phyloP scores from a whole-genome alignment of 129 eudicot genomes.

The Logfia minima region DNA sequence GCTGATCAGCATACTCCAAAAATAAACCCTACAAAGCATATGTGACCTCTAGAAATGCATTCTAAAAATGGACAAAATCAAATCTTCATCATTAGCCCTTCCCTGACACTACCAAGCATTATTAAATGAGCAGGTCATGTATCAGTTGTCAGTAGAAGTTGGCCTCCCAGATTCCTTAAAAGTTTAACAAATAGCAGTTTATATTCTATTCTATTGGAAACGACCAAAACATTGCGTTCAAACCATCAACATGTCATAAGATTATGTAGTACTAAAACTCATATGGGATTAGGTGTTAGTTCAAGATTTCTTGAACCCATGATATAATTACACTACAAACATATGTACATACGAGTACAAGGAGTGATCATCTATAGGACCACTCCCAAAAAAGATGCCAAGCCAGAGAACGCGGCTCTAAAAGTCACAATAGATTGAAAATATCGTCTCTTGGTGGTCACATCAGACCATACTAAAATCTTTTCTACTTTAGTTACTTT shows the following conservation, averaged over 20 bases:
- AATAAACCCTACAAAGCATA: background rate
- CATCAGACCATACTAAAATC: too few relatives aligned
- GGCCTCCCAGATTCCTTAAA: background rate
- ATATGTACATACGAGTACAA: too few relatives aligned
- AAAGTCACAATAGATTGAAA: too few relatives aligned
- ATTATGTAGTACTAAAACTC: background rate
- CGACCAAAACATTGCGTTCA: background rate
- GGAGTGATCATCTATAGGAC: too few relatives aligned
- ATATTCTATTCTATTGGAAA: background rate
- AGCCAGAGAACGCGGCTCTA: too few relatives aligned
- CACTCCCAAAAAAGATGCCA: too few relatives aligned
- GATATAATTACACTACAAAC: background rate
- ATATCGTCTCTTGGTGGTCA: too few relatives aligned
- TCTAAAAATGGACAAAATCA: conserved; percentile 22
- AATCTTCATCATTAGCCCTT: conserved; percentile 19
- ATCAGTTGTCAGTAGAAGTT: background rate
- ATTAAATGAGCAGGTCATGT: conserved; percentile 4
- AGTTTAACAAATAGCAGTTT: background rate
- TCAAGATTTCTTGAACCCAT: background rate
- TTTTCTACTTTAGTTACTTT: too few relatives aligned
- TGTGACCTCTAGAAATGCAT: background rate
- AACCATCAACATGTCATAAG: background rate
- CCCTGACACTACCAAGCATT: background rate
- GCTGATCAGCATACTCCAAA: background rate
- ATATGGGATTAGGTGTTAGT: background rate